Base-by-base conservation (phyloP, 805 yeast species). In the Sugiyamaella boreocaroliniensis region DNA sequence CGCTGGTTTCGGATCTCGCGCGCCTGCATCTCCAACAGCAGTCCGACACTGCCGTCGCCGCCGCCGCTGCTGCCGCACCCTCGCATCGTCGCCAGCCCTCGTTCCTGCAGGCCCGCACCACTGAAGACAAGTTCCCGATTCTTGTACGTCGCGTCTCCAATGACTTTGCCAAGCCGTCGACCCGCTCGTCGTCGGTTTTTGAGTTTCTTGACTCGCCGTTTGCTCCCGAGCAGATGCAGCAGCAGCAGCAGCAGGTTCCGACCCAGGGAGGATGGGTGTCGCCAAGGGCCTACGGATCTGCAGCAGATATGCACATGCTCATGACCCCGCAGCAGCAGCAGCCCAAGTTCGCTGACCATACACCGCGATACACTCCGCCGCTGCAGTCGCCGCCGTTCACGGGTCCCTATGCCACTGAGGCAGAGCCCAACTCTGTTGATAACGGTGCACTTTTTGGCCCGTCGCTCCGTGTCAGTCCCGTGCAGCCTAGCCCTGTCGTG, bases 101-200 rank as follows among this genome's bases (percentile, higher is more conserved):
- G 12, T 56, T 57, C 56, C 53, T 62, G 20, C 61, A 65, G 47
- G 66, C 58, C 16, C 66, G 62, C 44, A 66, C 68, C 12, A 66
- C 68, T 12, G 65, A 64, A 15, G 69, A 66, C 51, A 60, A 66
- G 53, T 66, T 66, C 47, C 70, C 70, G 18, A 65, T 66, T 29
- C 57, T 66, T 16, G 62, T 66, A 34, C 62, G 70, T 9, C 61
- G 69, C 12, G 66, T 62, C 45, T 57, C 63, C 26, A 55, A 44
- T 29, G 50, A 48, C 26, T 22, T 48, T 45, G 48, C 43, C 12
- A 32, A 32, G 34, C 32, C 48, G 10, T 37, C 47, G 4, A 26
- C 47, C 12, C 40, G 47, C 5, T 45, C 47, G 34, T 16, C 29
- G 40, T 45, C 47, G 22, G 47, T 32, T 14, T 15, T 45, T n/a